phyloP scores from a whole-genome alignment of 2,329 filamentous ascomycete species.

The Akanthomyces muscarius region DNA sequence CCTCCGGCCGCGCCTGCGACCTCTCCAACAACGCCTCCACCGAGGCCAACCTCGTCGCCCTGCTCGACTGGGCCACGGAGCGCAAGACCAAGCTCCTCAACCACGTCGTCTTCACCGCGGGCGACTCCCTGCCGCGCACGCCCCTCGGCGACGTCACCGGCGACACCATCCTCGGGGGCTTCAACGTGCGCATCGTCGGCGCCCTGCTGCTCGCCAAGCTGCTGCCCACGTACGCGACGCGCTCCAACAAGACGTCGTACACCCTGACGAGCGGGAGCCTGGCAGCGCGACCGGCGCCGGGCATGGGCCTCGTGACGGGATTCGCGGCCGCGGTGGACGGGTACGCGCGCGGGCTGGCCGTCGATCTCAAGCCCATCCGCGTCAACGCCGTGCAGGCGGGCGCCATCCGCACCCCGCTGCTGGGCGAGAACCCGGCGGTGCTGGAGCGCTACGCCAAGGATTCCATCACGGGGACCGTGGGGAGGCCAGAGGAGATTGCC shows the following conservation, averaged over 20 bases:
- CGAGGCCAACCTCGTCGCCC: constrained; percentile 36
- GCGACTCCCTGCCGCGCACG: constrained; percentile 35
- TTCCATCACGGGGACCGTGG: constrained; percentile 24
- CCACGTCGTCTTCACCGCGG: constrained; percentile 57
- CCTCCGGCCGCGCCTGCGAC: constrained; percentile 15
- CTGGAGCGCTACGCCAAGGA: constrained; percentile 20
- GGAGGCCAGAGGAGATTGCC: constrained; percentile 37
- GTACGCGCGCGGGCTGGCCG: constrained; percentile 52
- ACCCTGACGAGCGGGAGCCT: constrained; percentile 54
- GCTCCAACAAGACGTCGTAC: constrained; percentile 42
- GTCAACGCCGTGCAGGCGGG: constrained; percentile 61
- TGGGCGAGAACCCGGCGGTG: constrained; percentile 19
- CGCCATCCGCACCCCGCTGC: constrained; percentile 43
- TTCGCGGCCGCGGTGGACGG: constrained; percentile 49
- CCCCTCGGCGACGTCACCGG: constrained; percentile 39
- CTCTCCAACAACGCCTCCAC: constrained; percentile 22
- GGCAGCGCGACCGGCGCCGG: constrained; percentile 45
- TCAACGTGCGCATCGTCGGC: constrained; percentile 47
- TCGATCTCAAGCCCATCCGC: constrained; percentile 60
- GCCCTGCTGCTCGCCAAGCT: constrained; percentile 51
- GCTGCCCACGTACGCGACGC: constrained; percentile 39
- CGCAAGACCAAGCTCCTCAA: constrained; percentile 45
- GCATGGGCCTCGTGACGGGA: constrained; percentile 46
- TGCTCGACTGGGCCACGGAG: constrained; percentile 41
- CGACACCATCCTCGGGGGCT: constrained; percentile 36